Evolutionary conservation across 192 early-diverging fungal genomes (phyloP).

Genomic region (Funneliformis mosseae): DNA sequence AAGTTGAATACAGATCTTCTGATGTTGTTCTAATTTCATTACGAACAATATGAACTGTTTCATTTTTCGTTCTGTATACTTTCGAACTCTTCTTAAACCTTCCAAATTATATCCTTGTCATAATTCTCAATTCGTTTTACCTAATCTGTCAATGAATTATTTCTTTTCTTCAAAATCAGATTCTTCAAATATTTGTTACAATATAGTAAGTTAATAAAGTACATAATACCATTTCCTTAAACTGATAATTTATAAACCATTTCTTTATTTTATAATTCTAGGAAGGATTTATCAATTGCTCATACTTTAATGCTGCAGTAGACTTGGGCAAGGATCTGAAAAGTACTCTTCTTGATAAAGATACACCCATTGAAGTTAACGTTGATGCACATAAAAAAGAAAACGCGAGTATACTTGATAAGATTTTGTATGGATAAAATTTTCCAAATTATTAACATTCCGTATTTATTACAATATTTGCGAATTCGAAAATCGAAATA

Average conservation of each 20-base stretch:
- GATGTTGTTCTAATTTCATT: not conserved
- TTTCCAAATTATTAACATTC: not conserved
- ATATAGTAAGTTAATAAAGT: conserved; percentile 1
- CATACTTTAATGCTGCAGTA: conserved; percentile 45
- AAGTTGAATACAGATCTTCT: not conserved
- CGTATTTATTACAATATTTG: not conserved
- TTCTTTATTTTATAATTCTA: conserved; percentile 19
- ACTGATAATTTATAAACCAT: not conserved
- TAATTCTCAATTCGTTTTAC: not conserved
- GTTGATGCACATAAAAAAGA: conserved; percentile 36
- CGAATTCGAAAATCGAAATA: not conserved
- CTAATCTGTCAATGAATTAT: not conserved
- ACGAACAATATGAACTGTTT: not conserved
- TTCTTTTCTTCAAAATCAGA: not conserved
- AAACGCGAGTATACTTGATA: conserved; percentile 28
- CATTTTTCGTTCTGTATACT: not conserved
- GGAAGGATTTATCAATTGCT: conserved; percentile 50
- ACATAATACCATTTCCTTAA: too few species aligned
- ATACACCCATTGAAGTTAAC: conserved; percentile 39
- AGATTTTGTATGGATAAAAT: not conserved
- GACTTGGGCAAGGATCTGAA: conserved; percentile 38
- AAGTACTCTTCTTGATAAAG: not conserved
- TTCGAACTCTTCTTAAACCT: not conserved
- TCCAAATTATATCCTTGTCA: not conserved
- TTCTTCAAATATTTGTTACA: conserved; percentile 1